Evolutionary conservation across 2,329 filamentous ascomycete species (phyloP).

Genomic region (Aspergillus intermedius): DNA sequence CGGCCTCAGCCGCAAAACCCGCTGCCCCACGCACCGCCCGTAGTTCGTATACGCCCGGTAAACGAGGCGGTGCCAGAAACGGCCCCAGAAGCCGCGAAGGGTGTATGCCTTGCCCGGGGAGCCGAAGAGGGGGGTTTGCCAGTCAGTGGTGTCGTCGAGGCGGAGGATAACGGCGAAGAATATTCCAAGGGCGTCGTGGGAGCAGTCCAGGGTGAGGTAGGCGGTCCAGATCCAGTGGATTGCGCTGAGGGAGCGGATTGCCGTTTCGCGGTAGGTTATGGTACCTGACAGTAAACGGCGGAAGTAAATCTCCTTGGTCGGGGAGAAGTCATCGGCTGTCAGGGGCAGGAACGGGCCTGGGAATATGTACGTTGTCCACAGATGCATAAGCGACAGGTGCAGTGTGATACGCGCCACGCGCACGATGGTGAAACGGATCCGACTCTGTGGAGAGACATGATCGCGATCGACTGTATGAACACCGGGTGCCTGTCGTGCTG

Average conservation of each 20-base stretch:
- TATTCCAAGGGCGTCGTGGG: background rate
- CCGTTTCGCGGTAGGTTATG: background rate
- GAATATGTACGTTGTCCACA: background rate
- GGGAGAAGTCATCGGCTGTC: background rate
- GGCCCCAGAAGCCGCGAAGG: constrained; percentile 4
- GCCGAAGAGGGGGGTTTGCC: background rate
- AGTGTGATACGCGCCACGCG: background rate
- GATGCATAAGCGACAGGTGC: background rate
- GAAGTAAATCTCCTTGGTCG: background rate
- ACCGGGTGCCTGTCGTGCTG: background rate
- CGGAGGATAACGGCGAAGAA: background rate
- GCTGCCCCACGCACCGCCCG: constrained; percentile 1
- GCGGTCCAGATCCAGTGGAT: background rate
- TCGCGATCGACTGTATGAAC: background rate
- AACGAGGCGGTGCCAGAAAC: constrained; percentile 6
- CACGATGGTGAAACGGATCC: background rate
- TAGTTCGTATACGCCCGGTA: constrained; percentile 3
- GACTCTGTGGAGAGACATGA: background rate
- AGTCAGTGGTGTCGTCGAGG: background rate
- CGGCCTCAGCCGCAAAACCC: background rate
- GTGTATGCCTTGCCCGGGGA: background rate
- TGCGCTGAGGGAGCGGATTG: background rate
- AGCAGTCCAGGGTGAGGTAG: background rate
- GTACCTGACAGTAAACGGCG: background rate
- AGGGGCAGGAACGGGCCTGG: background rate